phyloP scores from a whole-genome alignment of 2,329 filamentous ascomycete species.

The Epichloe elymi region DNA sequence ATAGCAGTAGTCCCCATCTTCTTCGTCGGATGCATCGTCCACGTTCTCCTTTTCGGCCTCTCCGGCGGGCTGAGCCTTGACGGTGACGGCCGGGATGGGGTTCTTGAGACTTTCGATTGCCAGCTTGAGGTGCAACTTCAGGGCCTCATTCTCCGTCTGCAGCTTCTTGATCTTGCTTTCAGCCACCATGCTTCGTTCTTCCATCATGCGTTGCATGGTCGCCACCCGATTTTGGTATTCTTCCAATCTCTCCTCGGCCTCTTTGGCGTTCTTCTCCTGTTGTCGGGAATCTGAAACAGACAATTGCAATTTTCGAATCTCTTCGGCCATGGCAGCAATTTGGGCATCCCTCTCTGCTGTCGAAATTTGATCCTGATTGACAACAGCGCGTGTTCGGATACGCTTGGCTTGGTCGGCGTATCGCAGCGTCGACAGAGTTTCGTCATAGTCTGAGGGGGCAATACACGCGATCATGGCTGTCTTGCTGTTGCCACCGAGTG shows the following conservation, averaged over 20 bases:
- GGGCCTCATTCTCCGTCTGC: slow-evolving; percentile 78
- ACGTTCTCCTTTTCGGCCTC: slow-evolving; percentile 17
- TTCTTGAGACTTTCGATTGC: slow-evolving; percentile 81
- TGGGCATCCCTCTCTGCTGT: slow-evolving; percentile 93
- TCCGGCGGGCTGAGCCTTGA: slow-evolving; percentile 16
- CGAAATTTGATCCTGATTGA: slow-evolving; percentile 91
- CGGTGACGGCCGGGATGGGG: slow-evolving; percentile 57
- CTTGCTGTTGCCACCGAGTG: slow-evolving; percentile 89
- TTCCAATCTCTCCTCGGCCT: slow-evolving; percentile 73
- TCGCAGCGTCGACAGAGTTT: slow-evolving; percentile 87
- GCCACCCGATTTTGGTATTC: slow-evolving; percentile 88
- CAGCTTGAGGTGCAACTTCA: slow-evolving; percentile 76
- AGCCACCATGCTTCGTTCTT: slow-evolving; percentile 78
- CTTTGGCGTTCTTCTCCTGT: slow-evolving; percentile 62
- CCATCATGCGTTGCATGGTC: slow-evolving; percentile 89
- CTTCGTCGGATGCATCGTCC: slow-evolving; percentile 23
- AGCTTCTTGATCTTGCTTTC: slow-evolving; percentile 90
- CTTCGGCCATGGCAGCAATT: slow-evolving; percentile 88
- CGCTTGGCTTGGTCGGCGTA: slow-evolving; percentile 97
- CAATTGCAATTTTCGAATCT: slow-evolving; percentile 76
- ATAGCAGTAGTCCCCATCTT: slow-evolving; percentile 45
- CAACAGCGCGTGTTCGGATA: slow-evolving; percentile 83
- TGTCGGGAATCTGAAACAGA: slow-evolving; percentile 51
- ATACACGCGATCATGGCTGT: slow-evolving; percentile 99
- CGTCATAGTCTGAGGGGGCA: slow-evolving; percentile 88